Evolutionary conservation across 2,329 filamentous ascomycete species (phyloP).

Genomic region (Aspergillus sp.): DNA sequence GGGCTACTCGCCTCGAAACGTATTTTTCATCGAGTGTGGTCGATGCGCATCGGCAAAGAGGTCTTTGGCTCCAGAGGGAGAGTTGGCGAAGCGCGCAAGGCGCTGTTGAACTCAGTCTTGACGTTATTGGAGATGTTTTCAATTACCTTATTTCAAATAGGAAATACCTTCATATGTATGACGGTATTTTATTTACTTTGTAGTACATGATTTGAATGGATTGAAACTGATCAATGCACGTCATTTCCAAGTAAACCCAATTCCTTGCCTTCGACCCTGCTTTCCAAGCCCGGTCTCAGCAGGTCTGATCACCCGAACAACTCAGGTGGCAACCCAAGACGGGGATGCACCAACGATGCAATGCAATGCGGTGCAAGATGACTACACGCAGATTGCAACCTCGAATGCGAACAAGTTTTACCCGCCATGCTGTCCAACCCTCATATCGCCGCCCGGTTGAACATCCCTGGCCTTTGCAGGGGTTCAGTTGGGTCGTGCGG

Average conservation of each 20-base stretch:
- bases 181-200: background rate
- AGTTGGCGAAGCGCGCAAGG: background rate
- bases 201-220: background rate
- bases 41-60: background rate
- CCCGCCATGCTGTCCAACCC: background rate
- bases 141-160: background rate
- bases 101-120: background rate
- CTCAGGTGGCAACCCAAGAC: background rate
- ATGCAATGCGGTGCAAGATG: background rate
- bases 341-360: background rate
- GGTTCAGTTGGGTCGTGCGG: background rate
- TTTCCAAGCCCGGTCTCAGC: background rate
- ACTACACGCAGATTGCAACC: background rate
- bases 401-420: background rate
- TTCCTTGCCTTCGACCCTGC: background rate
- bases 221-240: background rate
- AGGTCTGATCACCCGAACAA: background rate
- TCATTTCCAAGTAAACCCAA: background rate
- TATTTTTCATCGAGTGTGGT: slow-evolving; percentile 48
- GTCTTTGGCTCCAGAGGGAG: background rate
- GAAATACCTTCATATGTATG: background rate
- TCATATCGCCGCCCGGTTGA: background rate
- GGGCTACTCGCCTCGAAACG: slow-evolving; percentile 44
- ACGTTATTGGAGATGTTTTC: background rate
- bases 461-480: background rate